Conservation (phyloP, 2,329 filamentous ascomycete species). For the Ophiosphaerella korrae region DNA sequence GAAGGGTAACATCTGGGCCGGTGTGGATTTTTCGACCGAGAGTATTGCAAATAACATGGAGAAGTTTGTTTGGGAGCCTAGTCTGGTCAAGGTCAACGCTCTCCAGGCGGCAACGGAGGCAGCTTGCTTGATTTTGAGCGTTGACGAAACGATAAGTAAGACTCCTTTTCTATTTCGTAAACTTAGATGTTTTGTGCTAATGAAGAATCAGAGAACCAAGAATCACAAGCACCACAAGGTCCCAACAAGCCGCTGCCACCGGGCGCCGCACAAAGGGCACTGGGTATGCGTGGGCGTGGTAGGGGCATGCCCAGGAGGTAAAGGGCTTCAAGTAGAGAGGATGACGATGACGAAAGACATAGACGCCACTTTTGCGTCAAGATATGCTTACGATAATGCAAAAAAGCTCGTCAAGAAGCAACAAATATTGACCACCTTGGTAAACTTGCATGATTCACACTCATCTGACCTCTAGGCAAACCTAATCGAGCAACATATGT, state of each 20-base stretch:
- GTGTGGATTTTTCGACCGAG: constrained; percentile 92
- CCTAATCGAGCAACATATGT: background rate
- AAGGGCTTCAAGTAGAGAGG: constrained; percentile 4
- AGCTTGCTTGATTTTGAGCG: constrained; percentile 89
- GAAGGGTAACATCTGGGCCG: constrained; percentile 90
- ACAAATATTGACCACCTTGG: background rate
- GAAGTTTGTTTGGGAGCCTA: constrained; percentile 96
- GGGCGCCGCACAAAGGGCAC: constrained; percentile 81
- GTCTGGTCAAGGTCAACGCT: constrained; percentile 94
- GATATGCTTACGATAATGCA: constrained; percentile 42
- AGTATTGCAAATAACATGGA: constrained; percentile 94
- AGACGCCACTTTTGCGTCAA: constrained; percentile 8
- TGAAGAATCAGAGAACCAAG: constrained; percentile 73
- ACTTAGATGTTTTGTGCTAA: constrained; percentile 20
- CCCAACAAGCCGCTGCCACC: constrained; percentile 69
- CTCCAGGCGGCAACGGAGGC: constrained; percentile 96
- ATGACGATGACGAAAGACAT: constrained; percentile 34
- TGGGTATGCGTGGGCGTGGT: constrained; percentile 73
- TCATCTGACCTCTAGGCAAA: background rate
- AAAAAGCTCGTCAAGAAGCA: constrained; percentile 9
- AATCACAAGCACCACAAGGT: constrained; percentile 82
- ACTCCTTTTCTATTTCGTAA: constrained; percentile 5
- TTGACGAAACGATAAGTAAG: constrained; percentile 94
- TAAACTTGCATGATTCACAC: background rate
- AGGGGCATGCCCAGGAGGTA: constrained; percentile 82